These are phyloP conservation scores for Pythium pectinolyticum DNA, from an alignment of 352 stramenopile genomes.

Conservation along the genomic window DNA sequence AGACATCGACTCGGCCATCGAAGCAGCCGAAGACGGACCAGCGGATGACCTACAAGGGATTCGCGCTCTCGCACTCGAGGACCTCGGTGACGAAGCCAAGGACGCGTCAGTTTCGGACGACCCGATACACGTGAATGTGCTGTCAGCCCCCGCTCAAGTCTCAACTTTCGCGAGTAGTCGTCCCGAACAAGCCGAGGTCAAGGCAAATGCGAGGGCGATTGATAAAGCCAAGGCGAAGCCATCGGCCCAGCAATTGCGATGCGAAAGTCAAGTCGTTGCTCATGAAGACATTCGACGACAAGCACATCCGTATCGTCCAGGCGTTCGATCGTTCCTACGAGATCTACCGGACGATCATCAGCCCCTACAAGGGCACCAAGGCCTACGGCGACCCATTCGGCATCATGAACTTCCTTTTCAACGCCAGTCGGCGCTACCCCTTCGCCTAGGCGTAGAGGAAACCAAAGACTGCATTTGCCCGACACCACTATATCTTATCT, in stretches of 20 bases:
- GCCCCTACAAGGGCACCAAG: slow-evolving; percentile 10
- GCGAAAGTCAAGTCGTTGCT: not conserved
- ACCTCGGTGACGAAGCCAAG: too few relatives aligned
- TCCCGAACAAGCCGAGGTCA: not conserved
- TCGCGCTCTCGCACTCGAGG: too few relatives aligned
- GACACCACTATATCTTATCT: too few relatives aligned
- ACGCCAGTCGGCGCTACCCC: too few relatives aligned
- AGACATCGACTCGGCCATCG: slow-evolving; percentile 7
- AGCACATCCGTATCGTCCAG: slow-evolving; percentile 15
- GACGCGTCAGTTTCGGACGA: too few relatives aligned
- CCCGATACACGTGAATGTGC: too few relatives aligned
- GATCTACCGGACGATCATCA: slow-evolving; percentile 14
- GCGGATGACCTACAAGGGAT: too few relatives aligned
- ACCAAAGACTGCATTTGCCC: too few relatives aligned
- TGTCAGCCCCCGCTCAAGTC: too few relatives aligned
- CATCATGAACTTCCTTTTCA: slow-evolving; percentile 15
- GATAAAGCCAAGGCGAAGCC: not conserved
- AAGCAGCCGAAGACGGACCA: too few relatives aligned
- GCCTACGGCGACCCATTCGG: slow-evolving; percentile 8
- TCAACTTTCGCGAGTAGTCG: not conserved
- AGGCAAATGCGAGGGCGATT: not conserved
- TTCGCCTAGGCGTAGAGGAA: too few relatives aligned
- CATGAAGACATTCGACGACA: slow-evolving; percentile 12
- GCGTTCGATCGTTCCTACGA: slow-evolving; percentile 1
- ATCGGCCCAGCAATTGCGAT: too few relatives aligned